A percentile compares a stretch with the other conserved stretches of the same genome.
phyloP scores from a whole-genome alignment of 2,329 filamentous ascomycete species.

The Chrysoporthe puriensis region DNA sequence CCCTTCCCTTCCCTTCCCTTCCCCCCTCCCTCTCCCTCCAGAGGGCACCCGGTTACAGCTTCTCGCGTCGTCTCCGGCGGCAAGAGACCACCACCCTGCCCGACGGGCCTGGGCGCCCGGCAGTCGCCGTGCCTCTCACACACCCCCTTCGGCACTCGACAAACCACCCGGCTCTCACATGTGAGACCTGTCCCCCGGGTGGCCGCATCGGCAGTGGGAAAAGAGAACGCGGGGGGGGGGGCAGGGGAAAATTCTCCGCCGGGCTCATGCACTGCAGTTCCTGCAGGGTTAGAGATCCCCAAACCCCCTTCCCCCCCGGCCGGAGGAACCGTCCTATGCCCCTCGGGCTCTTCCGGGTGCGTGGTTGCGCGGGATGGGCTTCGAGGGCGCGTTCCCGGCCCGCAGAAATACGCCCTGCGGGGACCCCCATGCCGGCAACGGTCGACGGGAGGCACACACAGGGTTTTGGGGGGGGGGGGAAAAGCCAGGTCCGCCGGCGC shows the following conservation, averaged over 20 bases:
- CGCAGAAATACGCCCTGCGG: background rate
- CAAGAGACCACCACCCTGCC: conserved; percentile 7
- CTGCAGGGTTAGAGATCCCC: background rate
- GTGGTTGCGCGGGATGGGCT: too few relatives aligned
- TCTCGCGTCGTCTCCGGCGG: too few relatives aligned
- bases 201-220: conserved; percentile 16
- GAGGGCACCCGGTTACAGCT: background rate
- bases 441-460: background rate
- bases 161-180: background rate
- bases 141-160: conserved; percentile 11
- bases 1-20: too few relatives aligned
- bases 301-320: too few relatives aligned
- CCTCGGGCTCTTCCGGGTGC: too few relatives aligned
- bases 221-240: background rate
- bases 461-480: too few relatives aligned
- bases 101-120: conserved; percentile 3
- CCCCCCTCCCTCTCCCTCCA: background rate
- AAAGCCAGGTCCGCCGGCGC: too few relatives aligned
- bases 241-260: background rate
- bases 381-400: background rate
- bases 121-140: background rate
- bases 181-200: conserved; percentile 20
- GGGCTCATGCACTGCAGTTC: background rate
- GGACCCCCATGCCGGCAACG: background rate
- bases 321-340: too few relatives aligned